Evolutionary conservation across 2,329 filamentous ascomycete genomes (phyloP), one percentile per base, ranked within the genome.

Genomic region (Pestalotiopsis sp.): DNA sequence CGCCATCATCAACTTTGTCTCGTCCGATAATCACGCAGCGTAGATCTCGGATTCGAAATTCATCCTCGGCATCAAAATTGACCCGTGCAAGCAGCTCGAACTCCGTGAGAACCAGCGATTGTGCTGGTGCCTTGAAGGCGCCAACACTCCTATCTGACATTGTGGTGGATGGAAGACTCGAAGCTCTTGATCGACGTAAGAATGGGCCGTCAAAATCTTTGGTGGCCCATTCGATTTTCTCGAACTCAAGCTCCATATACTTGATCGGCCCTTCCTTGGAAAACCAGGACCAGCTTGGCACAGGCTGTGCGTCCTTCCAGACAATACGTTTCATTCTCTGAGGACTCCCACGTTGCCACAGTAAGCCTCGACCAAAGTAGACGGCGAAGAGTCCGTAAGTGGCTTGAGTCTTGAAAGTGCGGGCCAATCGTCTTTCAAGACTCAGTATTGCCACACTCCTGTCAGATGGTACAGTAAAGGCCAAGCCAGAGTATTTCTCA

Each of bases 381-480:
- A 27, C 31, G 5, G n/a, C 27, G 2, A 68, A 36, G 7, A 70
- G 5, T 2, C 68, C 68, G 17, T 38, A 66, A 12, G 17, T 57
- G 27, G 63, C 66, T 20, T 36, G 27, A 2, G 66, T 68, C n/a
- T 57, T n/a, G 20, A 66, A 60, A 2, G 66, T 23, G 4, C 23
- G 40, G 1, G 38, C 67, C 11, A 70, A 40, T 17, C 68, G 66
- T 57, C 45, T 27, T 41, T 70, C 40, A 7, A 70, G 64, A 13
- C 68, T 66, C 14, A 65, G 41, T 23, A 70, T 62, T 2, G 66
- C 68, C 1, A 70, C 63, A 4, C 66, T 62, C 2, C 66, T 56
- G 38, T 70, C 68, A 2, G 56, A 6, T 20, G 57, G 40, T n/a
- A 57, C 27, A 1, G 68, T 66, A 31, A 70, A 66, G 27, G n/a